phyloP scores from a whole-genome alignment of 2,329 filamentous ascomycete species.

The Talaromyces piceae region DNA sequence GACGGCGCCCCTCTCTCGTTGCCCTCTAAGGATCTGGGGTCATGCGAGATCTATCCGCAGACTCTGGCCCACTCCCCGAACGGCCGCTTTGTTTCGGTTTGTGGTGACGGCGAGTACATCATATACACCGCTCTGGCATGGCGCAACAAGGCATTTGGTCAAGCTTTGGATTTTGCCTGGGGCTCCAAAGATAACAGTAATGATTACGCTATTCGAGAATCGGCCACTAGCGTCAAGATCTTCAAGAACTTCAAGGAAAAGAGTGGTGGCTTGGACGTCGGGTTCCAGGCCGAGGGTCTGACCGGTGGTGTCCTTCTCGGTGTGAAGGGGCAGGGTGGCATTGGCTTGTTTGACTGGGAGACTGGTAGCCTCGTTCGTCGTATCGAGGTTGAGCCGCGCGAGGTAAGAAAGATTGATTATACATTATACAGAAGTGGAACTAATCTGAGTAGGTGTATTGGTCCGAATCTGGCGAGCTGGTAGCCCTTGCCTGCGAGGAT shows the following conservation, averaged over 20 bases:
- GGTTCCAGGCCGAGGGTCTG: conserved; percentile 88
- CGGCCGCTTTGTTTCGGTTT: conserved; percentile 79
- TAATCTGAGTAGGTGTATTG: conserved; percentile 67
- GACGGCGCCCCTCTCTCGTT: conserved; percentile 82
- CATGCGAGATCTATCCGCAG: conserved; percentile 93
- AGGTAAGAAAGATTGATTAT: conserved; percentile 34
- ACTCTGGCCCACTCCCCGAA: conserved; percentile 95
- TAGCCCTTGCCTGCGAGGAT: conserved; percentile 88
- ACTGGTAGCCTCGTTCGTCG: conserved; percentile 80
- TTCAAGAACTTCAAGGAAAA: conserved; percentile 98
- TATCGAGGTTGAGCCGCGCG: conserved; percentile 70
- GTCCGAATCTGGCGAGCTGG: conserved; percentile 93
- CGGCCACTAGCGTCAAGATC: conserved; percentile 85
- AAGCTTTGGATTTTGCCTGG: conserved; percentile 94
- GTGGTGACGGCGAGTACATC: conserved; percentile 96
- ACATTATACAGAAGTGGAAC: not conserved
- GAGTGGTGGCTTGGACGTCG: conserved; percentile 78
- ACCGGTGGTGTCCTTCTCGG: conserved; percentile 84
- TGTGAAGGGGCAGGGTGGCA: conserved; percentile 88
- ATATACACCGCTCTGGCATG: conserved; percentile 96
- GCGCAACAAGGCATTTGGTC: conserved; percentile 95
- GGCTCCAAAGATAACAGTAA: conserved; percentile 96
- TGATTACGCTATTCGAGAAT: conserved; percentile 95
- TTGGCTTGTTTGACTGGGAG: conserved; percentile 96
- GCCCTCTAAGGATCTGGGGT: conserved; percentile 88